Conservation (phyloP, 2,329 filamentous ascomycete genomes). For the Penicillium oxalicum region DNA sequence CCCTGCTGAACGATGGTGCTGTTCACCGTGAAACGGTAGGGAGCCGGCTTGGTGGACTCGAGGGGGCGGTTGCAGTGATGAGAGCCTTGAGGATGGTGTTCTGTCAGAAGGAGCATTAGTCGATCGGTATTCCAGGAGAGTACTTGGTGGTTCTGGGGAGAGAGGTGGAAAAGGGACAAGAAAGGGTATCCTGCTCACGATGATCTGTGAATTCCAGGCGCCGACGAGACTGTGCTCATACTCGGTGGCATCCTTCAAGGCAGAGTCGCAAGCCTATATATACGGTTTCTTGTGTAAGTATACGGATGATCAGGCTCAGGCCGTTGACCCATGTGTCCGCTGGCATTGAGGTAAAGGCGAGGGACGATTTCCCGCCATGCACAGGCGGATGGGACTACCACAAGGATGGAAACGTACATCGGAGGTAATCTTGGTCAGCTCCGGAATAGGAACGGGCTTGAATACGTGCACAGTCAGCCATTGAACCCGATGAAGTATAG, state of each 20-base stretch:
- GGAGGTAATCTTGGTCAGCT: constrained; percentile 78
- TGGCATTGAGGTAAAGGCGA: neutral
- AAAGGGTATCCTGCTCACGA: constrained; percentile 53
- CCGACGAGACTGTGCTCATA: constrained; percentile 85
- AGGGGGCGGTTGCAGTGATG: constrained; percentile 37
- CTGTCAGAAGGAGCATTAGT: constrained; percentile 17
- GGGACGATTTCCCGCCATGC: too few relatives aligned
- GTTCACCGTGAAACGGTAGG: constrained; percentile 95
- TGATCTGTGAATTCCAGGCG: constrained; percentile 87
- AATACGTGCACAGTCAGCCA: neutral
- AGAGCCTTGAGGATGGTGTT: constrained; percentile 38
- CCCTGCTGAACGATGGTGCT: constrained; percentile 94
- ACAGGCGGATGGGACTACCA: too few relatives aligned
- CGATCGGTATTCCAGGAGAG: neutral
- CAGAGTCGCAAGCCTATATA: constrained; percentile 70
- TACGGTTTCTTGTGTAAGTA: constrained; percentile 5
- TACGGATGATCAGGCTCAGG: neutral
- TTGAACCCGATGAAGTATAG: neutral
- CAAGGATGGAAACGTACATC: constrained; percentile 54
- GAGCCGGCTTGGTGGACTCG: constrained; percentile 39
- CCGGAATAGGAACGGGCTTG: constrained; percentile 68
- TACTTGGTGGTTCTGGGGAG: too few relatives aligned
- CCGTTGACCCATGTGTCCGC: constrained; percentile 1
- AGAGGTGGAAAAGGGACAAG: neutral
- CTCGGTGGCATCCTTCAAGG: constrained; percentile 65